Percentiles rank a stretch among this genome's conserved stretches.
Evolutionary conservation across 2,329 filamentous ascomycete species (phyloP).

Genomic region (Trichoderma sp.): DNA sequence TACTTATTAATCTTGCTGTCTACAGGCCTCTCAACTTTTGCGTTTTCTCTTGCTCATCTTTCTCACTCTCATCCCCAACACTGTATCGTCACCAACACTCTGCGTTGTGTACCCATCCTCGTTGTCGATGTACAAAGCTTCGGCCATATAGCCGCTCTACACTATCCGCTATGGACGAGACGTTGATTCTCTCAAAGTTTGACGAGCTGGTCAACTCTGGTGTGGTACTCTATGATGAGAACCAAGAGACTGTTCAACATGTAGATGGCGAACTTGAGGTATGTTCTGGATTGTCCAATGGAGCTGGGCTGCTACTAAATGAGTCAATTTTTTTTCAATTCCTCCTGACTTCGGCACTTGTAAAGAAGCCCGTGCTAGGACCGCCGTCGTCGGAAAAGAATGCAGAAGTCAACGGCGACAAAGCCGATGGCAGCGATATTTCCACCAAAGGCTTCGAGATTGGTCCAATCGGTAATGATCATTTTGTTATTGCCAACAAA

Average conservation of each 20-base stretch:
- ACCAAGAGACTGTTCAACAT: neutral
- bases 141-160: neutral
- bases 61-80: neutral
- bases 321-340: neutral
- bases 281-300: neutral
- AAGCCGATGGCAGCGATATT: neutral
- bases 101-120: neutral
- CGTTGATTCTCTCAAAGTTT: neutral
- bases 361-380: neutral
- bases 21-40: neutral
- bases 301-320: neutral
- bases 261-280: neutral
- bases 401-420: neutral
- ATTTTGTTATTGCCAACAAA: neutral
- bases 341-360: neutral
- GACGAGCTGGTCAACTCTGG: neutral
- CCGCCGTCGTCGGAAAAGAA: neutral
- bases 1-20: neutral
- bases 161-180: neutral
- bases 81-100: neutral
- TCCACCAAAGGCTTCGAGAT: neutral
- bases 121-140: neutral
- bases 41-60: neutral
- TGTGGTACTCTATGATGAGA: neutral
- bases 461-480: neutral